These are phyloP conservation scores for Gremmenia infestans DNA, from an alignment of 2,329 filamentous ascomycete genomes.

Conservation along the genomic window DNA sequence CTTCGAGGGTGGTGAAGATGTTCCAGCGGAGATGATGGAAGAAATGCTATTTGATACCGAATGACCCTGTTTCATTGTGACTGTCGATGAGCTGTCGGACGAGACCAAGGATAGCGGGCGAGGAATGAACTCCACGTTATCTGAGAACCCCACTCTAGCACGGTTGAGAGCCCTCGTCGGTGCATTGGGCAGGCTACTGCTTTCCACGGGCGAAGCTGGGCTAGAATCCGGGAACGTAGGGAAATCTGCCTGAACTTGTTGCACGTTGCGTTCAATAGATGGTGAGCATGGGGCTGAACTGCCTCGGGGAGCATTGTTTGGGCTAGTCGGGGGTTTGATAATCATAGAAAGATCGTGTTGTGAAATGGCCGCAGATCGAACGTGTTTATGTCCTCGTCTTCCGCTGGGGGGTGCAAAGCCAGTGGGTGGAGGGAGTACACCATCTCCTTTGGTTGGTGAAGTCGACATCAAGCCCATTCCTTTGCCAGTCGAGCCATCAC, in stretches of 20 bases:
- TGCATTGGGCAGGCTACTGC: slow-evolving; percentile 9
- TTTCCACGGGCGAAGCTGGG: background rate
- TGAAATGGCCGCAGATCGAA: slow-evolving; percentile 71
- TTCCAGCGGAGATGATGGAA: slow-evolving; percentile 64
- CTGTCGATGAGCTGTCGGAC: slow-evolving; percentile 75
- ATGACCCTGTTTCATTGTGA: slow-evolving; percentile 61
- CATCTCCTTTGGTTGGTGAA: slow-evolving; percentile 63
- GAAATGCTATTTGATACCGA: slow-evolving; percentile 76
- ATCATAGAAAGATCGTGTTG: slow-evolving; percentile 73
- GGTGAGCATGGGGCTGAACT: slow-evolving; percentile 39
- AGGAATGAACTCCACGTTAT: slow-evolving; percentile 77
- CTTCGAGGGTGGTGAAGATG: slow-evolving; percentile 33
- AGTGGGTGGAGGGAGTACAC: slow-evolving; percentile 50
- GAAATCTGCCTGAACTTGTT: slow-evolving; percentile 12
- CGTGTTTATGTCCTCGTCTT: slow-evolving; percentile 70
- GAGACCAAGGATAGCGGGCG: slow-evolving; percentile 80
- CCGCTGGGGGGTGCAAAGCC: slow-evolving; percentile 44
- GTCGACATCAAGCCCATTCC: slow-evolving; percentile 52
- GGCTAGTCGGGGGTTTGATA: slow-evolving; percentile 41
- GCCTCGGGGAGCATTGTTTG: slow-evolving; percentile 18
- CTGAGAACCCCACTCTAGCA: slow-evolving; percentile 75
- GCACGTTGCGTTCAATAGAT: slow-evolving; percentile 24
- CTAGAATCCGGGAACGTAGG: slow-evolving; percentile 20
- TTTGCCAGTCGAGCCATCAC: slow-evolving; percentile 45
- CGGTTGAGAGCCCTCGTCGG: slow-evolving; percentile 37